Conservation (phyloP, 2,329 filamentous ascomycete species). For the Ophiostoma australiae region DNA sequence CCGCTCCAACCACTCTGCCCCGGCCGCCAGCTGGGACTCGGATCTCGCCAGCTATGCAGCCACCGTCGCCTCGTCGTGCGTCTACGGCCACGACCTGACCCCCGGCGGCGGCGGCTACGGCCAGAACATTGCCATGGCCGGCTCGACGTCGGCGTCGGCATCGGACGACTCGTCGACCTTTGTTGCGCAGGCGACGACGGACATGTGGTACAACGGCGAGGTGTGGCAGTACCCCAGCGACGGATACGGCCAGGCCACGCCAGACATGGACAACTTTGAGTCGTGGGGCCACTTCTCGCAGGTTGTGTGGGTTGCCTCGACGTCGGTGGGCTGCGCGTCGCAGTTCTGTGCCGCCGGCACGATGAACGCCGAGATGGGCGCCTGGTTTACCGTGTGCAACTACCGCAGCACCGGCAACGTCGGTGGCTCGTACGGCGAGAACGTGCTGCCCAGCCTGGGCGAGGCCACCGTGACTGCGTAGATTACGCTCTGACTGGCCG, state of each 20-base stretch:
- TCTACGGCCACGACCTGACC: conserved; percentile 68
- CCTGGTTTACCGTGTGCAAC: conserved; percentile 86
- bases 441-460: conserved; percentile 44
- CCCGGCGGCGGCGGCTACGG: conserved; percentile 65
- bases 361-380: conserved; percentile 44
- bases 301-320: conserved; percentile 64
- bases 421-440: conserved; percentile 45
- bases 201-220: conserved; percentile 88
- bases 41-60: conserved; percentile 60
- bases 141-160: conserved; percentile 39
- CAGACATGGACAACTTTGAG: conserved; percentile 59
- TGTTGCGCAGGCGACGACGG: conserved; percentile 64
- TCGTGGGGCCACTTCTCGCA: conserved; percentile 72
- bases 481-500: neutral
- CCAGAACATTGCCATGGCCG: conserved; percentile 80
- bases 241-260: conserved; percentile 56
- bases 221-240: conserved; percentile 49
- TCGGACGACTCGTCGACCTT: conserved; percentile 49
- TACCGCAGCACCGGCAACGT: conserved; percentile 62
- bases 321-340: conserved; percentile 58
- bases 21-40: conserved; percentile 60
- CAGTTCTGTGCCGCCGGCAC: conserved; percentile 50
- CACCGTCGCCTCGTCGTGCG: conserved; percentile 60
- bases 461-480: conserved; percentile 31
- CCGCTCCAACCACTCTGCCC: conserved; percentile 73